Conservation (phyloP, 2,329 filamentous ascomycete genomes). For the Apiospora phragmitis region DNA sequence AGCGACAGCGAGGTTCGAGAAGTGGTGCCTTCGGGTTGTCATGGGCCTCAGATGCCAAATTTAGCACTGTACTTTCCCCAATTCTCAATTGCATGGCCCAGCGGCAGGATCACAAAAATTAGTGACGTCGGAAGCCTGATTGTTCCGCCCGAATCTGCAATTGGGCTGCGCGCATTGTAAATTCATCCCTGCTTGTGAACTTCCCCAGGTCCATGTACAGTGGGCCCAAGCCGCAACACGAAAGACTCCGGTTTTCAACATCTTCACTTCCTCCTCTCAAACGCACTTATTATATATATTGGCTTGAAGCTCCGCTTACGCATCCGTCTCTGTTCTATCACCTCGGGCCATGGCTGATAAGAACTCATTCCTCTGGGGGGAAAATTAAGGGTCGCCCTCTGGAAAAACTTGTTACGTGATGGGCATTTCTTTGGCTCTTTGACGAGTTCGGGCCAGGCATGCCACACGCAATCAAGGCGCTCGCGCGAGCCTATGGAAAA, state of each 20-base stretch:
- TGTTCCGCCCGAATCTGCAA: not conserved
- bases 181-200: not conserved
- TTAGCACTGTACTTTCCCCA: not conserved
- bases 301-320: too few species aligned
- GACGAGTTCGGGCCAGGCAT: too few species aligned
- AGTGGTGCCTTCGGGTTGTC: not conserved
- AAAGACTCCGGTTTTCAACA: not conserved
- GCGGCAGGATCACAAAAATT: not conserved
- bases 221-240: not conserved
- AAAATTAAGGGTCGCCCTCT: too few species aligned
- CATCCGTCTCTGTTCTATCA: too few species aligned
- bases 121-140: conserved; percentile 4
- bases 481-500: too few species aligned
- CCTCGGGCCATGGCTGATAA: too few species aligned
- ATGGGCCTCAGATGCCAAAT: not conserved
- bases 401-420: too few species aligned
- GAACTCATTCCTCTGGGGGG: too few species aligned
- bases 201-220: not conserved
- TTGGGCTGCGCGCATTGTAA: not conserved
- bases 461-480: too few species aligned
- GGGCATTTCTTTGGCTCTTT: too few species aligned
- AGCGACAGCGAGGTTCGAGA: not conserved
- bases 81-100: not conserved
- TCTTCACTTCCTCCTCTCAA: too few species aligned
- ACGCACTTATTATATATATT: too few species aligned